Base-by-base conservation (phyloP, 495 filamentous ascomycete species). In the Penicillium bovifimosum region DNA sequence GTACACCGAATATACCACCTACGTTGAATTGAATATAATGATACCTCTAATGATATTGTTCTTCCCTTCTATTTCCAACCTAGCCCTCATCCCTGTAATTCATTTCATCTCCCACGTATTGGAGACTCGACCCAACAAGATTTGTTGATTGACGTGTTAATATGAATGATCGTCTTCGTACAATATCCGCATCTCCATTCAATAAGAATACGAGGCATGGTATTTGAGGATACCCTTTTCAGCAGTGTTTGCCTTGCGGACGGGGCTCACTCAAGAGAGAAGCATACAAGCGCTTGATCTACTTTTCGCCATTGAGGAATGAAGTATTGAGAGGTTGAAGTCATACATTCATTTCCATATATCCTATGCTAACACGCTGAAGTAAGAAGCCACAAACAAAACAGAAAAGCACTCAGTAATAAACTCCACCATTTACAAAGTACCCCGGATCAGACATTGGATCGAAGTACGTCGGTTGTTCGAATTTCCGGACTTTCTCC, bases 401-500 rank as follows among this genome's bases (percentile, higher is more conserved):
- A 47, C 9, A 41, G 31, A 41, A 16, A 49, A 28, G 27, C 27
- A 28, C 18, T 60, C 47, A 58, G 41, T 65, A 57, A 40, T 56
- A 61, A 28, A 69, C 32, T 9, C 59, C 55, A 0, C 55, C 45
- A 41, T 67, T 70, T n/a, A 53, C 49, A 54, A 66, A 66, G 44
- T 66, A 72, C 5, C 57, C 40, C 11, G 66, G 46, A 24, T 69
- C 67, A 1, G 53, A 29, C 24, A 63, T 61, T 3, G 56, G 51
- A 9, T 66, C 66, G 31, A 72, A 64, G 41, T 68, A 65, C 9
- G 34, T 9, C 8, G 56, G 54, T n/a, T 63, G 47, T 2, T 52
- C 56, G 40, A 62, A 68, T 38, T 71, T 71, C 3, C 58, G 46
- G 2, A 59, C 53, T 41, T 67, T 70, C 8, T 71, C 68, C 38